These are phyloP conservation scores for Nyssa sinensis DNA, from an alignment of 148 eudicot genomes.

Conservation along the genomic window DNA sequence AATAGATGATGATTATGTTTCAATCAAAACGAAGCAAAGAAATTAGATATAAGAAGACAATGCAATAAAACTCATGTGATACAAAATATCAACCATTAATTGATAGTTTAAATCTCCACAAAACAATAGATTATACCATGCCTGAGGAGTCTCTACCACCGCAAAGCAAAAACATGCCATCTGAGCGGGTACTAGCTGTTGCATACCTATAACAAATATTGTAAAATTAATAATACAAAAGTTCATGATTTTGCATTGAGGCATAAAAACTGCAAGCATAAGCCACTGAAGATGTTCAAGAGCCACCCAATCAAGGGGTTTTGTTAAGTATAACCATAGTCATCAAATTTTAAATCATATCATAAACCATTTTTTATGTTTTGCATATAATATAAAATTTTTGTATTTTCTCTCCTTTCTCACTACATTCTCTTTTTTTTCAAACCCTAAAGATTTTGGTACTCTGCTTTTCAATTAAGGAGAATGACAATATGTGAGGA, in stretches of 20 bases:
- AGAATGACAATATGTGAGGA: too few species aligned
- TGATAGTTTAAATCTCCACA: slow-evolving; percentile 9
- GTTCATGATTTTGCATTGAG: neutral
- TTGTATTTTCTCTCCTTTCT: too few species aligned
- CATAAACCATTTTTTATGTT: too few species aligned
- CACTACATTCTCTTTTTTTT: too few species aligned
- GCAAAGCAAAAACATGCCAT: slow-evolving; percentile 98
- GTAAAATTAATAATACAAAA: neutral
- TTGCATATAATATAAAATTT: too few species aligned
- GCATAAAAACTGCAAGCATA: neutral
- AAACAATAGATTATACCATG: slow-evolving; percentile 50
- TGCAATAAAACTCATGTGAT: neutral
- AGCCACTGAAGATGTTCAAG: neutral
- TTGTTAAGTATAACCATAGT: slow-evolving; percentile 1
- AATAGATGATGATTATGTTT: neutral
- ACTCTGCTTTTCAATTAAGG: too few species aligned
- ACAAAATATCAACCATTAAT: neutral
- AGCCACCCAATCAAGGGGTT: neutral
- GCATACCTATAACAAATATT: slow-evolving; percentile 67
- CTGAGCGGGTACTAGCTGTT: slow-evolving; percentile 94
- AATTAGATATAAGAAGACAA: neutral
- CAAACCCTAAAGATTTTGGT: too few species aligned
- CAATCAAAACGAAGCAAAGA: neutral
- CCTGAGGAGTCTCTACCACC: slow-evolving; percentile 93
- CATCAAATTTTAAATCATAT: neutral